A percentile compares a stretch with the other conserved stretches of the same genome.
Evolutionary conservation across 306 rosid species (phyloP).

Genomic region (Erythrophleum fordii): DNA sequence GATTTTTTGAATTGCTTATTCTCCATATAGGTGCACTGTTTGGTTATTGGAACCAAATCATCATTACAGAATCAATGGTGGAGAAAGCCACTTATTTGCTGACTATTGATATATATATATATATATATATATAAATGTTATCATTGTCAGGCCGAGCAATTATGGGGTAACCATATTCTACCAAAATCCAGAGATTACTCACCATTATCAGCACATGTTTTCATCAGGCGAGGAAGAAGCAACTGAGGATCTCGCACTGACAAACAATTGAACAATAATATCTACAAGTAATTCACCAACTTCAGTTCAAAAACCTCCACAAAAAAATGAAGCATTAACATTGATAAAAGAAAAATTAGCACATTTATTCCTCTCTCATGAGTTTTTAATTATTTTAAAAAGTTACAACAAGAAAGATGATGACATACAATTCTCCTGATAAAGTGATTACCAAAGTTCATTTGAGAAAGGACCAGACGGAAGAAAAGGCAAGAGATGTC

Average conservation of each 20-base stretch:
- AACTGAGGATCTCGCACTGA: constrained; percentile 86
- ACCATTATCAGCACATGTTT: constrained; percentile 88
- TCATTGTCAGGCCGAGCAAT: constrained; percentile 10
- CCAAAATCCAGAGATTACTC: constrained; percentile 41
- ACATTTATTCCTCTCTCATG: constrained; percentile 18
- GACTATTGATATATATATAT: too few relatives aligned
- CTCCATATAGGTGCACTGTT: background rate
- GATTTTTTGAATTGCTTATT: background rate
- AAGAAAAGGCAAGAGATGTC: background rate
- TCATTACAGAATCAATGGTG: background rate
- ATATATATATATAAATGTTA: background rate
- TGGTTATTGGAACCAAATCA: background rate
- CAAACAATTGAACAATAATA: constrained; percentile 95
- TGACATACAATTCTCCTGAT: background rate
- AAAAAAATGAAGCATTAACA: constrained; percentile 25
- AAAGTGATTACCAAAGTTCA: background rate
- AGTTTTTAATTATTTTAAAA: background rate
- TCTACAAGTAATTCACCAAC: constrained; percentile 55
- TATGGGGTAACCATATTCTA: constrained; percentile 16
- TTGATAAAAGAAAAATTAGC: constrained; percentile 6
- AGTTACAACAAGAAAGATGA: background rate
- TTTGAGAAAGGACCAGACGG: constrained; percentile 14
- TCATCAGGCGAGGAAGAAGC: constrained; percentile 85
- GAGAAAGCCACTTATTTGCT: constrained; percentile 14
- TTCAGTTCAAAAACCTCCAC: constrained; percentile 33